A percentile compares a stretch with the other conserved stretches of the same genome.
These are phyloP conservation scores for Pythium pyrilobum DNA, from an alignment of 352 stramenopile genomes.

Conservation along the genomic window DNA sequence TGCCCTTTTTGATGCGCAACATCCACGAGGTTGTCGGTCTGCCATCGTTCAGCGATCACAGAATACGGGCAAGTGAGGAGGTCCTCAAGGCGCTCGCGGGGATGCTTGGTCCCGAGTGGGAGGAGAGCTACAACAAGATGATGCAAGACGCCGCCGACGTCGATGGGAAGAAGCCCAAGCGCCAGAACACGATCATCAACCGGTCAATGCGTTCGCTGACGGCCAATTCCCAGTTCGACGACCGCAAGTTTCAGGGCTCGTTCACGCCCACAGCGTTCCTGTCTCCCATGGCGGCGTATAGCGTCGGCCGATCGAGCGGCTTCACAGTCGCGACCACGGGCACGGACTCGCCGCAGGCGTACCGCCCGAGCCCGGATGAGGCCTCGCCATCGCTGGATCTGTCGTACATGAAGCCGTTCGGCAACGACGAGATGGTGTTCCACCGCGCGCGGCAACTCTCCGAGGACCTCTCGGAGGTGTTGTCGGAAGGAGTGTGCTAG, in stretches of 20 bases:
- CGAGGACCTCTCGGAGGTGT: constrained; percentile 65
- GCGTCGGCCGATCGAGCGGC: constrained; percentile 18
- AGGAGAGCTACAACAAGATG: constrained; percentile 67
- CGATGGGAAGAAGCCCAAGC: constrained; percentile 22
- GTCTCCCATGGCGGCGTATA: constrained; percentile 36
- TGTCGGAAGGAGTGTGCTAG: constrained; percentile 82
- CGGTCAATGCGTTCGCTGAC: constrained; percentile 13
- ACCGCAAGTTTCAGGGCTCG: constrained; percentile 22
- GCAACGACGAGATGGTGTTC: constrained; percentile 61
- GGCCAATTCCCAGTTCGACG: constrained; percentile 8
- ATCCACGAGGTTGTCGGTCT: constrained; percentile 82
- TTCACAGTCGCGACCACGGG: constrained; percentile 14
- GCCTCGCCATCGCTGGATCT: constrained; percentile 33
- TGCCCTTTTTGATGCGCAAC: constrained; percentile 83
- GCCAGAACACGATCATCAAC: not conserved
- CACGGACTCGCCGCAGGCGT: constrained; percentile 29
- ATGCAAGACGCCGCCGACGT: constrained; percentile 35
- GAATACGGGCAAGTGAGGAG: constrained; percentile 77
- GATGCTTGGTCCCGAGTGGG: constrained; percentile 75
- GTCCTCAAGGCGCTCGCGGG: constrained; percentile 76
- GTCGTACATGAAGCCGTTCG: constrained; percentile 65
- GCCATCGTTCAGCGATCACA: constrained; percentile 66
- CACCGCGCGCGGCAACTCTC: constrained; percentile 58
- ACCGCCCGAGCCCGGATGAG: constrained; percentile 27
- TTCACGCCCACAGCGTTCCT: constrained; percentile 35